These are phyloP conservation scores for Atkinsonella texensis DNA, from an alignment of 2,329 filamentous ascomycete species.

Conservation along the genomic window DNA sequence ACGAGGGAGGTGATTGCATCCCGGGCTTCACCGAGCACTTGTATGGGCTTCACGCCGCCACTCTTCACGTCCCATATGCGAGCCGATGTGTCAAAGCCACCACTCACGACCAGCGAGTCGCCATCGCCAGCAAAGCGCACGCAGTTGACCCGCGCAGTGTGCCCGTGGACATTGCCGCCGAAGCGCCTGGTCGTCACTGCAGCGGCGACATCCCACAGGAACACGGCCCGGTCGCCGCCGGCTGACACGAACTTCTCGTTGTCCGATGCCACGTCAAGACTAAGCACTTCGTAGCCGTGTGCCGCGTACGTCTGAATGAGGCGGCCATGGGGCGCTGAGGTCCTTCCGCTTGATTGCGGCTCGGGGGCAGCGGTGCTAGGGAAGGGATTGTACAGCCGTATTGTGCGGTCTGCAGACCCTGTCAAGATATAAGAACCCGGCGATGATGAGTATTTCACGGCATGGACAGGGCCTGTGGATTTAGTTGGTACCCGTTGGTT, in stretches of 20 bases:
- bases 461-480: slow-evolving; percentile 53
- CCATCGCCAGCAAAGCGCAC: slow-evolving; percentile 67
- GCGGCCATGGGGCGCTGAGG: slow-evolving; percentile 32
- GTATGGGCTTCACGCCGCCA: slow-evolving; percentile 48
- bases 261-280: slow-evolving; percentile 58
- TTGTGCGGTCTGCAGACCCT: slow-evolving; percentile 70
- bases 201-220: slow-evolving; percentile 86
- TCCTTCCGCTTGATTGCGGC: slow-evolving; percentile 15
- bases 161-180: slow-evolving; percentile 46
- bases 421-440: slow-evolving; percentile 71
- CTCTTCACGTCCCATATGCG: slow-evolving; percentile 61
- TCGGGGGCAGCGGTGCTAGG: slow-evolving; percentile 30
- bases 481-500: not conserved
- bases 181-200: slow-evolving; percentile 69
- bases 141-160: slow-evolving; percentile 63
- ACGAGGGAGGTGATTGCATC: slow-evolving; percentile 50
- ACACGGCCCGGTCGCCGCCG: slow-evolving; percentile 82
- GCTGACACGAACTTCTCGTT: slow-evolving; percentile 80
- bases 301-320: slow-evolving; percentile 82
- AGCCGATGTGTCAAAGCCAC: slow-evolving; percentile 64
- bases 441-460: slow-evolving; percentile 59
- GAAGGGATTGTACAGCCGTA: slow-evolving; percentile 75
- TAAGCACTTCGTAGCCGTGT: slow-evolving; percentile 86
- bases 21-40: slow-evolving; percentile 59
- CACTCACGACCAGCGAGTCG: slow-evolving; percentile 60